phyloP scores from a whole-genome alignment of 805 yeast genomes.

The Isabelozyma gotoi region DNA sequence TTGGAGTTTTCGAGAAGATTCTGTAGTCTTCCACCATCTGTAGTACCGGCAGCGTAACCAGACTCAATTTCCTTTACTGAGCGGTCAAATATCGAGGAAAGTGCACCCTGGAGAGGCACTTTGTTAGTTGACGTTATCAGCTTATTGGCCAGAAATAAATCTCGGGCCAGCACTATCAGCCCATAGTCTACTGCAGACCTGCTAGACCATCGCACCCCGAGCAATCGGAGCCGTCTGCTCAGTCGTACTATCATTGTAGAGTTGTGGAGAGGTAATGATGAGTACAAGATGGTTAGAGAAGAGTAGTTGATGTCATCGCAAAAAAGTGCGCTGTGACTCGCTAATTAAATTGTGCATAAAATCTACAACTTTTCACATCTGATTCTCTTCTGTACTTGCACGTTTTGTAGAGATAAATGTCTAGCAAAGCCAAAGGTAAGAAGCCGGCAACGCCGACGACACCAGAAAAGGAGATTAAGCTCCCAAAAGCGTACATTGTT shows the following conservation, averaged over 20 bases:
- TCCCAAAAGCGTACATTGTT: constrained; percentile 41
- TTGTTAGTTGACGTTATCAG: constrained; percentile 10
- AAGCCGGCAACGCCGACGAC: neutral
- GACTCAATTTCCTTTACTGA: too few relatives aligned
- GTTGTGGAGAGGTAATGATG: neutral
- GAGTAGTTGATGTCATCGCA: neutral
- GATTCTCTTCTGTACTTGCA: neutral
- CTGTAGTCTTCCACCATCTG: constrained; percentile 6
- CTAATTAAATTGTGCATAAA: too few relatives aligned
- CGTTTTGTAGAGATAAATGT: constrained; percentile 7
- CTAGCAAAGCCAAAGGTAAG: constrained; percentile 8
- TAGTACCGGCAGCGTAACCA: neutral
- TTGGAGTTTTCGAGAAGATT: constrained; percentile 9
- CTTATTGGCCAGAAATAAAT: constrained; percentile 14
- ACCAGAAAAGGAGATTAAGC: constrained; percentile 29
- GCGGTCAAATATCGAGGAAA: neutral
- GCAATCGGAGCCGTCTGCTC: neutral
- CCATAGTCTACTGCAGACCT: neutral
- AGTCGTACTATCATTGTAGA: neutral
- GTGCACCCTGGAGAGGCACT: constrained; percentile 9
- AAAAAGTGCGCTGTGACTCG: too few relatives aligned
- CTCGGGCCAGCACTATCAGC: constrained; percentile 19
- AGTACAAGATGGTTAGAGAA: neutral
- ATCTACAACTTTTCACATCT: too few relatives aligned
- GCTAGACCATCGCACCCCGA: neutral